phyloP scores from a whole-genome alignment of 2,329 filamentous ascomycete genomes.

The Didymella glomerata region DNA sequence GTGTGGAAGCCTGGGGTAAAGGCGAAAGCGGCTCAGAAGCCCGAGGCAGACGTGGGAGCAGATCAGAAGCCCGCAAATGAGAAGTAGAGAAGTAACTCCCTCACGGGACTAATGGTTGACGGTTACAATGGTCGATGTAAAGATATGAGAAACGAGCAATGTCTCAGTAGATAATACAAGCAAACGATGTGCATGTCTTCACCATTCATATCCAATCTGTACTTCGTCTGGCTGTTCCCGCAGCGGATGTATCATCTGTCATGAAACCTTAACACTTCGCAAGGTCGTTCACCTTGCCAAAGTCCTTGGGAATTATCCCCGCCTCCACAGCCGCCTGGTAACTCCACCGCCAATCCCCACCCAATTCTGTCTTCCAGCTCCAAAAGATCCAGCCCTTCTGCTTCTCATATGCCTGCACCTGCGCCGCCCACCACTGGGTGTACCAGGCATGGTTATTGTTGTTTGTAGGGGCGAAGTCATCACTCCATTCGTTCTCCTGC shows the following conservation, averaged over 20 bases:
- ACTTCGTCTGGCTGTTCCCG: too few species aligned
- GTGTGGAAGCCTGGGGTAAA: not conserved
- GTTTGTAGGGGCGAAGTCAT: slow-evolving; percentile 53
- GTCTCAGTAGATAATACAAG: slow-evolving; percentile 12
- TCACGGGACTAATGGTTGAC: slow-evolving; percentile 4
- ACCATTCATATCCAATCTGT: not conserved
- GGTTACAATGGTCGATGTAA: slow-evolving; percentile 4
- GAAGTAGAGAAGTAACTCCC: slow-evolving; percentile 1
- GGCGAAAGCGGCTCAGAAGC: not conserved
- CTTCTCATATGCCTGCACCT: slow-evolving; percentile 64
- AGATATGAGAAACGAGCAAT: slow-evolving; percentile 2
- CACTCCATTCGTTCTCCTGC: slow-evolving; percentile 58
- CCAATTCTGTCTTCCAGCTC: slow-evolving; percentile 64
- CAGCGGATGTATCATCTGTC: not conserved
- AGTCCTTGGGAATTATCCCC: slow-evolving; percentile 11
- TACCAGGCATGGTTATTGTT: slow-evolving; percentile 60
- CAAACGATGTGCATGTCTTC: slow-evolving; percentile 5
- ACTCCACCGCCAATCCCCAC: slow-evolving; percentile 60
- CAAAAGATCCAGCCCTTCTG: slow-evolving; percentile 67
- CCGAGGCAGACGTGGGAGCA: not conserved
- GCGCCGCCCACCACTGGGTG: slow-evolving; percentile 64
- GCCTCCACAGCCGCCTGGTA: slow-evolving; percentile 47
- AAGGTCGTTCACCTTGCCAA: not conserved
- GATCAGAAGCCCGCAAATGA: not conserved
- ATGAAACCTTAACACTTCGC: not conserved